Conservation (phyloP, 2,329 filamentous ascomycete genomes). For the Pestalotiopsis fici region DNA sequence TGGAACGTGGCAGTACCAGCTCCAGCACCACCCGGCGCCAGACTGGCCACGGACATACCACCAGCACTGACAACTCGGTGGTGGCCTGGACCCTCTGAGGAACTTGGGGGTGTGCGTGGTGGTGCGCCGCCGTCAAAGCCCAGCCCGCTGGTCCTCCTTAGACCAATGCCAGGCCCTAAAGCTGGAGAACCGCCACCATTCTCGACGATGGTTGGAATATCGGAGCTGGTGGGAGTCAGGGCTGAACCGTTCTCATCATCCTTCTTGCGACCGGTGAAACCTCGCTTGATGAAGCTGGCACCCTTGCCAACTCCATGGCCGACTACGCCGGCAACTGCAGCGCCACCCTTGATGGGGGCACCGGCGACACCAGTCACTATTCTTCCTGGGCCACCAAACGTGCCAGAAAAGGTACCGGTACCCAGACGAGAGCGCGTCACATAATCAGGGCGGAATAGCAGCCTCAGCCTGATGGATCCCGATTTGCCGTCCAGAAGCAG, state of each 20-base stretch:
- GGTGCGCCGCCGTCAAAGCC: constrained; percentile 28
- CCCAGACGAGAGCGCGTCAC: constrained; percentile 85
- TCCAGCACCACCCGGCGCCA: constrained; percentile 60
- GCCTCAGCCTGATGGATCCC: constrained; percentile 76
- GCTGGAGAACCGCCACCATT: constrained; percentile 35
- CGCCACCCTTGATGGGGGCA: constrained; percentile 91
- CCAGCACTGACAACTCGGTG: constrained; percentile 59
- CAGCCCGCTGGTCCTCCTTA: constrained; percentile 43
- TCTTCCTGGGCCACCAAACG: constrained; percentile 83
- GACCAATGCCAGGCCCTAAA: constrained; percentile 29
- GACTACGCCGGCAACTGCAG: constrained; percentile 70
- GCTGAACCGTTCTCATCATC: constrained; percentile 55
- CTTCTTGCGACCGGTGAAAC: constrained; percentile 76
- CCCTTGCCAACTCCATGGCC: constrained; percentile 84
- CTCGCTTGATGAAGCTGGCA: constrained; percentile 86
- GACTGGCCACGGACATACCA: constrained; percentile 68
- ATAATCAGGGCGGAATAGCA: constrained; percentile 93
- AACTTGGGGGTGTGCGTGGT: constrained; percentile 30
- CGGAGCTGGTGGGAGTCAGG: constrained; percentile 36
- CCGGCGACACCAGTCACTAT: constrained; percentile 81
- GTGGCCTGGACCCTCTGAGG: constrained; percentile 41
- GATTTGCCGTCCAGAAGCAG: constrained; percentile 86
- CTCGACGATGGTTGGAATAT: constrained; percentile 44
- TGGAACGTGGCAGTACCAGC: constrained; percentile 79
- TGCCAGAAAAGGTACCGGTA: constrained; percentile 89